Conservation (phyloP, 2,329 filamentous ascomycete species). For the Bipolaris sorokiniana region DNA sequence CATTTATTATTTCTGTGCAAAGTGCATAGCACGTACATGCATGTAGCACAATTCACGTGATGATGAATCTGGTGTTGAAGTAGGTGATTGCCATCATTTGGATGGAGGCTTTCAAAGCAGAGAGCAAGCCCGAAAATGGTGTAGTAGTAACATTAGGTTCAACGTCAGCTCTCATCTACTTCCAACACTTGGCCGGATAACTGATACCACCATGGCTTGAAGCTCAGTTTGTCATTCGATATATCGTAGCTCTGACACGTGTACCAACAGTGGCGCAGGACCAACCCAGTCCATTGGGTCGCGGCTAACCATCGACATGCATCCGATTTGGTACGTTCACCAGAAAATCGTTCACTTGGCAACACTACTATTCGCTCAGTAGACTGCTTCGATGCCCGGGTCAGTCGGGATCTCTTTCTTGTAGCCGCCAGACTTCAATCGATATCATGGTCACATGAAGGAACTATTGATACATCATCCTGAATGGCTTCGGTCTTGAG, state of each 20-base stretch:
- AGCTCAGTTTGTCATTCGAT: constrained; percentile 15
- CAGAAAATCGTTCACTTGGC: constrained; percentile 18
- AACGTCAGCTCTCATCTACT: constrained; percentile 1
- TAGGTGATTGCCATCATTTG: neutral
- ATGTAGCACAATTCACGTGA: constrained; percentile 13
- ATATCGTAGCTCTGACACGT: constrained; percentile 24
- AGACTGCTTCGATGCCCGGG: constrained; percentile 12
- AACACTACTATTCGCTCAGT: constrained; percentile 20
- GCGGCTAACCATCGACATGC: constrained; percentile 22
- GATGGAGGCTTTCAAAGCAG: neutral
- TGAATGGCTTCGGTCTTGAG: neutral
- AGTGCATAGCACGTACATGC: constrained; percentile 4
- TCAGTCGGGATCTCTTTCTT: constrained; percentile 15
- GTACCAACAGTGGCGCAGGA: constrained; percentile 18
- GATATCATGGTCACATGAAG: constrained; percentile 11
- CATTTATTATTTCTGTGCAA: constrained; percentile 4
- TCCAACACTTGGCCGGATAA: constrained; percentile 16
- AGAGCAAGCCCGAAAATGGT: neutral
- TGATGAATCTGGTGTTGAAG: neutral
- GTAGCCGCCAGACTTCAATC: constrained; percentile 23
- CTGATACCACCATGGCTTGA: constrained; percentile 22
- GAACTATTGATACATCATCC: constrained; percentile 1
- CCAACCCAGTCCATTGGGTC: constrained; percentile 11
- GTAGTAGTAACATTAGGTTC: neutral
- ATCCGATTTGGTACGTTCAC: constrained; percentile 14